Base-by-base conservation (phyloP, 73 alveolate genomes). In the Durusdinium trenchii region DNA sequence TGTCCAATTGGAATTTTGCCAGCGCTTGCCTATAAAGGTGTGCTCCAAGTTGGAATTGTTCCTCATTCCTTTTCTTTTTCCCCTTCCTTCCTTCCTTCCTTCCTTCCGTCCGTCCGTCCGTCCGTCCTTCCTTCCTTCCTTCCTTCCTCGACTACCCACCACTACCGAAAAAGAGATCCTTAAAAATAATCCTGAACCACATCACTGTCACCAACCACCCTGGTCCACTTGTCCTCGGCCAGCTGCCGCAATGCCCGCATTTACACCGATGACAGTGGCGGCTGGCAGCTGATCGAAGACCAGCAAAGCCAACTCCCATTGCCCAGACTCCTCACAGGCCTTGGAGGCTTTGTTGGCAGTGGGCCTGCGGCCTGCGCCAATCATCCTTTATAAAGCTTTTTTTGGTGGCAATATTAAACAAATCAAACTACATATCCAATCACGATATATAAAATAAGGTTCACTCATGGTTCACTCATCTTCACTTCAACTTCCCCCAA, bases 281-380 rank as follows among this genome's bases (percentile, higher is more conserved):
- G 94, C 6, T 43, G 51, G 50, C 16, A 28, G 30, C 42, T 14
- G 73, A 20, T 7, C 42, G 52, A 89, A 62, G 36, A 89, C 42
- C 35, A 45, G 78, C 87, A 91, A 32, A 6, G 97, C 97, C 2
- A 18, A 1, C 40, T 91, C 97, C 97, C 97, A 91, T 5, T 67
- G 97, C 38, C 97, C 97, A 3, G 97, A 91, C 57, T 91, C 97
- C 28, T 91, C 97, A 57, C 97, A 91, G 43, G 82, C 95, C 95
- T 78, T 40, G 2, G 36, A 2, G 0, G 3, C 38, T 36, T 30
- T 36, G 76, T 30, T 30, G 28, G 76, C 76, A 62, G 38, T 32
- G 0, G 28, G 16, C 10, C 38, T 4, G 26, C 76, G 26, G 1
- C 3, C 1, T n/a, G 9, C 9, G 75, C 10, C 76, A 61, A 30